Base-by-base conservation (phyloP, 805 yeast genomes). In the Pichia exigua region DNA sequence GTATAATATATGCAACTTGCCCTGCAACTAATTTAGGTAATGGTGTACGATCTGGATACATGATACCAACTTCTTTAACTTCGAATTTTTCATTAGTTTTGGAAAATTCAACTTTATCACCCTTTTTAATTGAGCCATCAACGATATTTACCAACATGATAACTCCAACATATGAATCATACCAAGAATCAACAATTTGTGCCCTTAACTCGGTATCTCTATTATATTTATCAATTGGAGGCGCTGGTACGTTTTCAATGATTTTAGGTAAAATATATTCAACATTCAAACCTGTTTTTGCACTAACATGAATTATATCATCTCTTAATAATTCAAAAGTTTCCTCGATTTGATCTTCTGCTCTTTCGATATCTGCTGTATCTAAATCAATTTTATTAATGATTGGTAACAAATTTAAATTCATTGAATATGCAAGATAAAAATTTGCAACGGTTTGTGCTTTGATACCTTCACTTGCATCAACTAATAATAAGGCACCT, bases 381-480 rank as follows among this genome's bases (percentile, higher is more conserved):
- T 85, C 94, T 49, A 92, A 70, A 68, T 92, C 99, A 46, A 92
- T 85, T 63, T 92, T 92, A 70, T 92, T 92, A 47, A 92, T 87
- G 18, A 92, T 88, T 0, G 99, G 98, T 1, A 92, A 75, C 57
- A 92, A 71, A 58, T 82, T 82, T 55, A 94, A 75, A 11, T 84
- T 87, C 82, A 89, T 77, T 51, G 92, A 84, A 63, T 86, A 85
- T 0, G 98, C 99, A 51, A 92, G 73, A 62, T 85, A 88, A 68
- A 87, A 92, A 66, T 94, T 92, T 24, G 99, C 97, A n/a, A 92
- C 97, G 0, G 99, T 94, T 66, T 92, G 99, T 0, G 98, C 98
- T 66, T 90, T 97, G 4, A 92, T 90, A 48, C 98, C 98, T 63
- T 94, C 97, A 2, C 92, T 77, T 1, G 98, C 98, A 72, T 94